These are phyloP conservation scores for Zarea fungicola DNA, from an alignment of 2,329 filamentous ascomycete species.

Conservation along the genomic window DNA sequence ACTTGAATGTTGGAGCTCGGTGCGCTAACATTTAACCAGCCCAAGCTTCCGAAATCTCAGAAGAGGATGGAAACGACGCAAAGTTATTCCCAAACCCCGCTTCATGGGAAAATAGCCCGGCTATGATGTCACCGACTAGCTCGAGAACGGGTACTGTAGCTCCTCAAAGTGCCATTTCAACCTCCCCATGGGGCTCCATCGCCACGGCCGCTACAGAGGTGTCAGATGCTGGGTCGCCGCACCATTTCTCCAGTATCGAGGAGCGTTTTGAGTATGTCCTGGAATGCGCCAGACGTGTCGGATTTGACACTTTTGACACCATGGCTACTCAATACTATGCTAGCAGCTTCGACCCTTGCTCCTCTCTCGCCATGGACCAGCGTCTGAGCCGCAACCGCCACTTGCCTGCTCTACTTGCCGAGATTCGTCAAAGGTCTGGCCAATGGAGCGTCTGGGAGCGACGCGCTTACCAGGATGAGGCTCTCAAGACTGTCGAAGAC, in stretches of 20 bases:
- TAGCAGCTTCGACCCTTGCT: slow-evolving; percentile 13
- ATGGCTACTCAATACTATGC: slow-evolving; percentile 16
- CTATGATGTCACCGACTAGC: slow-evolving; percentile 13
- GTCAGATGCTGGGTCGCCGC: slow-evolving; percentile 5
- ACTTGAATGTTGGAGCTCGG: too few species aligned
- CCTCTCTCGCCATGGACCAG: slow-evolving; percentile 15
- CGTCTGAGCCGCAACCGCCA: slow-evolving; percentile 17
- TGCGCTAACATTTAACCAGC: too few species aligned
- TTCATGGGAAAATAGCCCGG: slow-evolving; percentile 13
- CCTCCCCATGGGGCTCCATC: slow-evolving; percentile 12
- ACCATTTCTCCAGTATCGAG: slow-evolving; percentile 10
- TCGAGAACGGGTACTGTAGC: slow-evolving; percentile 12
- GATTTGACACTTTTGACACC: slow-evolving; percentile 15
- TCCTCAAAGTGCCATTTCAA: not conserved
- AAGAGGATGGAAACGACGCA: slow-evolving; percentile 11
- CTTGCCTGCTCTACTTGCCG: slow-evolving; percentile 13
- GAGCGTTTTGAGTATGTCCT: slow-evolving; percentile 16
- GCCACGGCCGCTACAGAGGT: slow-evolving; percentile 10
- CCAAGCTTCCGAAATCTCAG: slow-evolving; percentile 8
- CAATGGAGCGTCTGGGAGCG: slow-evolving; percentile 23
- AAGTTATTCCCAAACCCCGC: slow-evolving; percentile 7
- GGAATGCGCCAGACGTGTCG: slow-evolving; percentile 12
- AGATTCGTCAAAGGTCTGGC: slow-evolving; percentile 10
- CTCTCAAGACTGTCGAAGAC: slow-evolving; percentile 21
- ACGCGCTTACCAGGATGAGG: slow-evolving; percentile 23